phyloP scores from a whole-genome alignment of 805 yeast genomes.

The Monosporozyma aquatica region DNA sequence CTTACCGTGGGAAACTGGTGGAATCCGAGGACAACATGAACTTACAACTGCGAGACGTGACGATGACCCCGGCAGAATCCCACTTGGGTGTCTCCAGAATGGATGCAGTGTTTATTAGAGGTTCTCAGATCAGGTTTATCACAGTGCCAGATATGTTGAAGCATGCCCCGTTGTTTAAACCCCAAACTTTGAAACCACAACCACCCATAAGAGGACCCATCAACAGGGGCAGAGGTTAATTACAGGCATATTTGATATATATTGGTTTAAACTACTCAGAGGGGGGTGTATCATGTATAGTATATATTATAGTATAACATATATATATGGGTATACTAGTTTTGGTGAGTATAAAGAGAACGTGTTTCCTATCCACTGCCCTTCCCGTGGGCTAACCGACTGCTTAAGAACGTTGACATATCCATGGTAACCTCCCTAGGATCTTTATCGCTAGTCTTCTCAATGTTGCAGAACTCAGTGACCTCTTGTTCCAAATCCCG shows the following conservation, averaged over 20 bases:
- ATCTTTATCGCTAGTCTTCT: background rate
- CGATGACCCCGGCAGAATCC: constrained; percentile 71
- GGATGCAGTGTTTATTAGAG: constrained; percentile 83
- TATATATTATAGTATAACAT: background rate
- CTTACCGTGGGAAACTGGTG: constrained; percentile 76
- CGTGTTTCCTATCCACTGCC: no score
- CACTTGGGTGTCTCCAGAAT: constrained; percentile 47
- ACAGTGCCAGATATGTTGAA: constrained; percentile 80
- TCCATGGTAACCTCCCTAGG: background rate
- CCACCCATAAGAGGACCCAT: constrained; percentile 62
- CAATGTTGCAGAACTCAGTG: background rate
- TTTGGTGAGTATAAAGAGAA: no score
- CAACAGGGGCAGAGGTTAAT: constrained; percentile 24
- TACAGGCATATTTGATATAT: constrained; percentile 1
- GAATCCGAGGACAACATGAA: constrained; percentile 95
- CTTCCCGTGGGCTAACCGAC: no score
- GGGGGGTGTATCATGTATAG: no score
- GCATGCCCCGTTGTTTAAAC: constrained; percentile 83
- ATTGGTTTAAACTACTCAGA: no score
- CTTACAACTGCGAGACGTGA: constrained; percentile 72
- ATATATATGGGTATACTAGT: background rate
- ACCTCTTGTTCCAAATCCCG: constrained; percentile 1
- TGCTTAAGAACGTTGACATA: background rate
- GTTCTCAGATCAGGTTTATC: constrained; percentile 78
- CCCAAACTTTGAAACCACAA: constrained; percentile 40